Conservation (phyloP, 495 filamentous ascomycete species). For the Penicillium pancosmium region DNA sequence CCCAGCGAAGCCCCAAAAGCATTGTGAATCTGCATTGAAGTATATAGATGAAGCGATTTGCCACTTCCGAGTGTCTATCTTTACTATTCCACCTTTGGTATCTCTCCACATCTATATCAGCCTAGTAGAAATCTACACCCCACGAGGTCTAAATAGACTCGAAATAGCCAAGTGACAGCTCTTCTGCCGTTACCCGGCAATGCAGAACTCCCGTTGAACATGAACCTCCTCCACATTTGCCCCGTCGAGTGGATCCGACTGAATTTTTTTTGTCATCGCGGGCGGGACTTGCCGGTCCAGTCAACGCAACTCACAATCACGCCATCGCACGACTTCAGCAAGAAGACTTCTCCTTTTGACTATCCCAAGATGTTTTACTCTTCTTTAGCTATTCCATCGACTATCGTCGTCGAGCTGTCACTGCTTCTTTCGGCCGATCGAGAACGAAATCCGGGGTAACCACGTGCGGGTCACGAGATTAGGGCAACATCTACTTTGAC, state of each 20-base stretch:
- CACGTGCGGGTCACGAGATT: conserved; percentile 25
- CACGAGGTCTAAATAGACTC: background rate
- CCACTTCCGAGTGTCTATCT: background rate
- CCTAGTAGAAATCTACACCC: background rate
- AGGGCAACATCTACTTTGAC: conserved; percentile 11
- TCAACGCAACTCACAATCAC: conserved; percentile 24
- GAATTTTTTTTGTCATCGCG: conserved; percentile 20
- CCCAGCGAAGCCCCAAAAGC: conserved; percentile 25
- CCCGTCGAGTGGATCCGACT: conserved; percentile 9
- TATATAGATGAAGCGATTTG: conserved; percentile 14
- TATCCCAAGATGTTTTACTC: background rate
- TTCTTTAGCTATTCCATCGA: background rate
- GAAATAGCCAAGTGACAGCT: conserved; percentile 1
- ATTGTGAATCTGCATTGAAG: conserved; percentile 18
- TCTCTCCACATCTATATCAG: background rate
- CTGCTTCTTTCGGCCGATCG: background rate
- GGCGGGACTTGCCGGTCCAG: conserved; percentile 11
- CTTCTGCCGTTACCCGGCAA: background rate
- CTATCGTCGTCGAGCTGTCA: conserved; percentile 2
- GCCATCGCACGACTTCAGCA: conserved; percentile 19
- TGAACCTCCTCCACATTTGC: conserved; percentile 1
- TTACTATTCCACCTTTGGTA: too few species aligned
- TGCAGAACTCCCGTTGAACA: background rate
- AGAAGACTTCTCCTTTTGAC: background rate
- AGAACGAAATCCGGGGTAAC: conserved; percentile 11